These are phyloP conservation scores for Lasiodiplodia citricola DNA, from an alignment of 2,329 filamentous ascomycete species.

Conservation along the genomic window DNA sequence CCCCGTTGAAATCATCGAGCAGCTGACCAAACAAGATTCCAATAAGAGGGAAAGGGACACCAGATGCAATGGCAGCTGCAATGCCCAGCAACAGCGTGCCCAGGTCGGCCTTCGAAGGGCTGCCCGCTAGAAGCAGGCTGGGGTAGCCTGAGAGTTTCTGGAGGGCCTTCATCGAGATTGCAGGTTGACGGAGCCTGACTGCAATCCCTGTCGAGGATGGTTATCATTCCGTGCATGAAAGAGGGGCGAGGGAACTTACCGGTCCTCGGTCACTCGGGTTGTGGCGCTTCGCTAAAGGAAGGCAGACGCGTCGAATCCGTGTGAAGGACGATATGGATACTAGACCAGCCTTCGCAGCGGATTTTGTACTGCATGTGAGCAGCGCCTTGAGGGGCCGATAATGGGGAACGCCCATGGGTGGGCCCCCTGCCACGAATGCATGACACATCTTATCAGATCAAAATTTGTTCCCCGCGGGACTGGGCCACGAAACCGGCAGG, in stretches of 20 bases:
- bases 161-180: slow-evolving; percentile 4
- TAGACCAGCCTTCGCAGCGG: not conserved
- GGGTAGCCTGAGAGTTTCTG: slow-evolving; percentile 40
- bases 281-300: not conserved
- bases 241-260: not conserved
- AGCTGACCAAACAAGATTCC: slow-evolving; percentile 69
- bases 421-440: not conserved
- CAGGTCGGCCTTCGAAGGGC: not conserved
- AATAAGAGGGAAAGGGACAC: slow-evolving; percentile 67
- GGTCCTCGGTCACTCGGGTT: not conserved
- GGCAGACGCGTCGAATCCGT: not conserved
- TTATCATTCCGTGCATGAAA: not conserved
- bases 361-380: slow-evolving; percentile 8
- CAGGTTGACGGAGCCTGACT: not conserved
- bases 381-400: not conserved
- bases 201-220: not conserved
- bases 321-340: not conserved
- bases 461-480: not conserved
- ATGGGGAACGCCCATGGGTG: not conserved
- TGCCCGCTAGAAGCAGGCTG: not conserved
- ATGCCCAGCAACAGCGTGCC: slow-evolving; percentile 38
- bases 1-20: slow-evolving; percentile 64
- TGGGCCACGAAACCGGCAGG: not conserved
- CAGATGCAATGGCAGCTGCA: slow-evolving; percentile 60
- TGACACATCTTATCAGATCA: slow-evolving; percentile 18